These are phyloP conservation scores for Schoenoplectus tabernaemontani DNA, from an alignment of 202 grass and related monocot species.

Conservation along the genomic window DNA sequence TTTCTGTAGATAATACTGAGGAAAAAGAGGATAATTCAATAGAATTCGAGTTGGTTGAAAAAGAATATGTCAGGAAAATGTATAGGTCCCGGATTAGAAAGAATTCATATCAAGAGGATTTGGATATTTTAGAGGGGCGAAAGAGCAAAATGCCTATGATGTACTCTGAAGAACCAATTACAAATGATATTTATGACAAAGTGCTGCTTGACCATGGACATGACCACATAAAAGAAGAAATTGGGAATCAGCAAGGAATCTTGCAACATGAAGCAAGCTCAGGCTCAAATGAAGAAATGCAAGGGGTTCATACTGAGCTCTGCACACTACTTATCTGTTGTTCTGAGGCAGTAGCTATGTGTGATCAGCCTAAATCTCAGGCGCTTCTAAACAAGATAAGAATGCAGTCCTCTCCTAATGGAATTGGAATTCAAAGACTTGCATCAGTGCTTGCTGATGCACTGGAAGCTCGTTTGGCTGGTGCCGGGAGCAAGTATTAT, in stretches of 20 bases:
- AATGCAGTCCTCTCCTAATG: conserved; percentile 28
- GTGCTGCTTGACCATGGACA: conserved; percentile 33
- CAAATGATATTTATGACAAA: conserved; percentile 37
- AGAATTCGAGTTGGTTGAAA: neutral
- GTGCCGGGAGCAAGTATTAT: conserved; percentile 36
- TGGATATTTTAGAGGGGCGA: conserved; percentile 28
- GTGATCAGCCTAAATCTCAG: conserved; percentile 28
- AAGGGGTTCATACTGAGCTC: conserved; percentile 30
- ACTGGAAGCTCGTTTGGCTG: conserved; percentile 38
- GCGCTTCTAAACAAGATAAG: conserved; percentile 38
- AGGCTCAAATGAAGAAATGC: conserved; percentile 24
- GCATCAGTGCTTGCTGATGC: conserved; percentile 40
- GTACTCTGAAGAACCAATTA: conserved; percentile 21
- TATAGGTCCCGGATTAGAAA: neutral
- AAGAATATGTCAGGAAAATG: neutral
- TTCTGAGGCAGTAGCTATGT: conserved; percentile 36
- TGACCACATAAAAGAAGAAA: conserved; percentile 14
- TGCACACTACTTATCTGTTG: conserved; percentile 46
- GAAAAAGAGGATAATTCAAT: neutral
- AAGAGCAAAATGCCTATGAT: conserved; percentile 30
- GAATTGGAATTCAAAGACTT: conserved; percentile 49
- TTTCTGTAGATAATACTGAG: neutral
- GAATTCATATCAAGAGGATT: neutral
- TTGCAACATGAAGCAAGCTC: conserved; percentile 23
- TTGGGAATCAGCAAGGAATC: conserved; percentile 2